Percentiles rank a stretch among this genome's conserved stretches.
These are phyloP conservation scores for Oryza coarctata DNA, from an alignment of 176 grass and related monocot species.

Conservation along the genomic window DNA sequence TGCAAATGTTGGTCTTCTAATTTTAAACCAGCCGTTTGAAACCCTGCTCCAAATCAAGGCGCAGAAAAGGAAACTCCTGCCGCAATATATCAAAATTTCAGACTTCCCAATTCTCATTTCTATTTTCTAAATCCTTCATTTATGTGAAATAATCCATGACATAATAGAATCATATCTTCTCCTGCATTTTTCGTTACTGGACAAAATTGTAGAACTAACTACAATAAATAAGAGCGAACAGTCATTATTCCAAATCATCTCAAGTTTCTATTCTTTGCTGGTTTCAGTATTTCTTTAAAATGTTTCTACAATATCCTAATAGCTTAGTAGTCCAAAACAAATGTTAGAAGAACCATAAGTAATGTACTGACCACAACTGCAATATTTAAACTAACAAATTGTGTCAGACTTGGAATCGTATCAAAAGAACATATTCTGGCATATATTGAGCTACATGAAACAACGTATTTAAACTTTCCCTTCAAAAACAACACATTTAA, in stretches of 20 bases:
- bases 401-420: background rate
- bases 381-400: background rate
- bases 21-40: no score
- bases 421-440: background rate
- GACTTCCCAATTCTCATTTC: no score
- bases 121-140: background rate
- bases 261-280: background rate
- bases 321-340: background rate
- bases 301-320: background rate
- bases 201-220: background rate
- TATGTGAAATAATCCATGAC: background rate
- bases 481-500: background rate
- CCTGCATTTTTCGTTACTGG: background rate
- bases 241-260: conserved; percentile 10
- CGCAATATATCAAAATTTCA: no score
- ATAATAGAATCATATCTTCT: background rate
- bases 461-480: background rate
- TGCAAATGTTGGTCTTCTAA: no score
- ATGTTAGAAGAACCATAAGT: background rate
- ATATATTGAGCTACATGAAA: background rate
- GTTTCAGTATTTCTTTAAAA: background rate
- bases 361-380: background rate
- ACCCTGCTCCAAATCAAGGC: no score
- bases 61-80: no score
- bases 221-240: background rate